Conservation (phyloP, 2,329 filamentous ascomycete genomes). For the Penicillium sp. region DNA sequence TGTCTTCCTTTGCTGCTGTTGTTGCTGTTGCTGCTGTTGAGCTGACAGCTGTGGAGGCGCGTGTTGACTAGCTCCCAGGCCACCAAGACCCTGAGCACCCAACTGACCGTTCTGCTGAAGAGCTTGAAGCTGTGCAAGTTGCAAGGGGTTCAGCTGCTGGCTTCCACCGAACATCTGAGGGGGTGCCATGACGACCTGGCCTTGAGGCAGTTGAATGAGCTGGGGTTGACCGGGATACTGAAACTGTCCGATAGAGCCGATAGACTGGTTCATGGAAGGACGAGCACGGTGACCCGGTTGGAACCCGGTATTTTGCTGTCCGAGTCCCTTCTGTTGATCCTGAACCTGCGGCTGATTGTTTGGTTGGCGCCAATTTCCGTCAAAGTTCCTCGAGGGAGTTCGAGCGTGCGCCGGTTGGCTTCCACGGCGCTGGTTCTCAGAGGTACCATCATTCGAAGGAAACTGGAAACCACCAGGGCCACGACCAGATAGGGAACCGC, state of each 20-base stretch:
- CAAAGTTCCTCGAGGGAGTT: conserved; percentile 89
- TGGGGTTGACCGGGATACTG: conserved; percentile 88
- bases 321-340: conserved; percentile 63
- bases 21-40: conserved; percentile 70
- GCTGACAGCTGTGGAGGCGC: conserved; percentile 65
- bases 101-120: conserved; percentile 91
- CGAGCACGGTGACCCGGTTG: conserved; percentile 90
- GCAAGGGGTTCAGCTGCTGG: conserved; percentile 86
- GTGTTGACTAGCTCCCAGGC: conserved; percentile 72
- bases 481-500: conserved; percentile 65
- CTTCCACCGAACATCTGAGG: conserved; percentile 79
- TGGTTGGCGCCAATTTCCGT: conserved; percentile 96
- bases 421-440: conserved; percentile 76
- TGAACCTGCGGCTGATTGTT: conserved; percentile 56
- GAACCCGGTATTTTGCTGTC: conserved; percentile 74
- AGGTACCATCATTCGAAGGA: conserved; percentile 60
- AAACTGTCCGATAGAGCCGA: conserved; percentile 82
- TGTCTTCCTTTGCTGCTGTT: conserved; percentile 95
- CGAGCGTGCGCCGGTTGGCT: conserved; percentile 77
- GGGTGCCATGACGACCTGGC: conserved; percentile 78
- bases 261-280: conserved; percentile 82
- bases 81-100: conserved; percentile 74
- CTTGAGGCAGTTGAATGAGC: conserved; percentile 80
- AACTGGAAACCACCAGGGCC: conserved; percentile 77
- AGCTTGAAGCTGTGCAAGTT: conserved; percentile 88